phyloP scores from a whole-genome alignment of 2,329 filamentous ascomycete species.

The Fusarium sp. region DNA sequence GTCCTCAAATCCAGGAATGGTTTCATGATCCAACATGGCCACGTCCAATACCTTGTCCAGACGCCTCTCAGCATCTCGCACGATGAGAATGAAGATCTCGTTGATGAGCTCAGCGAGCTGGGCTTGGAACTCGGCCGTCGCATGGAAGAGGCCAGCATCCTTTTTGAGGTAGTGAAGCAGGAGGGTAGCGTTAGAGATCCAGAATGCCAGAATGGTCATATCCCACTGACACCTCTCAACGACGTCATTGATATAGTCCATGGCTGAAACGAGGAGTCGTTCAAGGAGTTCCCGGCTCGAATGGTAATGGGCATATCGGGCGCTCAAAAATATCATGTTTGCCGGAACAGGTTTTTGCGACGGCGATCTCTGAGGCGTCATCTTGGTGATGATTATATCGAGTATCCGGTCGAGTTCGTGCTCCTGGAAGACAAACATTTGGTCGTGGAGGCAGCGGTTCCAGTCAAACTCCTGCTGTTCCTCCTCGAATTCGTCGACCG shows the following conservation, averaged over 20 bases:
- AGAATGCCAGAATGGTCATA: constrained; percentile 99
- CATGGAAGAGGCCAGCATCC: constrained; percentile 82
- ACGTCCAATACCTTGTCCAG: constrained; percentile 95
- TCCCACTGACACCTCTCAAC: constrained; percentile 98
- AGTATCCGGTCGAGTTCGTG: constrained; percentile 91
- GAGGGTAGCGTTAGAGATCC: constrained; percentile 97
- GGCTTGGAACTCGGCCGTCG: constrained; percentile 89
- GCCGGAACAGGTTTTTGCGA: constrained; percentile 98
- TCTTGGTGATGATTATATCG: constrained; percentile 96
- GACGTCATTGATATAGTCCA: constrained; percentile 96
- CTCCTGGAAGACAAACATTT: constrained; percentile 99
- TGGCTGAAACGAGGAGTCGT: constrained; percentile 84
- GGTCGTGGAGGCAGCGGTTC: constrained; percentile 93
- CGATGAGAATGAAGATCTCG: constrained; percentile 98
- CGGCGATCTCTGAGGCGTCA: constrained; percentile 94
- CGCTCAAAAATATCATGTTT: constrained; percentile 96
- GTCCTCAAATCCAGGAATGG: constrained; percentile 96
- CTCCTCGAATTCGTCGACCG: constrained; percentile 84
- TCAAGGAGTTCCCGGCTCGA: constrained; percentile 86
- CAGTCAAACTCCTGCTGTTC: constrained; percentile 96
- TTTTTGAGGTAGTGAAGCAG: constrained; percentile 98
- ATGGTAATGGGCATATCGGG: constrained; percentile 96
- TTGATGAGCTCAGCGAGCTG: constrained; percentile 96
- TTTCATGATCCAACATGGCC: constrained; percentile 97
- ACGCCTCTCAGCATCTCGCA: constrained; percentile 92